Percentiles rank a stretch among this genome's conserved stretches.
phyloP scores from a whole-genome alignment of 2,329 filamentous ascomycete genomes.

The Fragosphaeria purpurea region DNA sequence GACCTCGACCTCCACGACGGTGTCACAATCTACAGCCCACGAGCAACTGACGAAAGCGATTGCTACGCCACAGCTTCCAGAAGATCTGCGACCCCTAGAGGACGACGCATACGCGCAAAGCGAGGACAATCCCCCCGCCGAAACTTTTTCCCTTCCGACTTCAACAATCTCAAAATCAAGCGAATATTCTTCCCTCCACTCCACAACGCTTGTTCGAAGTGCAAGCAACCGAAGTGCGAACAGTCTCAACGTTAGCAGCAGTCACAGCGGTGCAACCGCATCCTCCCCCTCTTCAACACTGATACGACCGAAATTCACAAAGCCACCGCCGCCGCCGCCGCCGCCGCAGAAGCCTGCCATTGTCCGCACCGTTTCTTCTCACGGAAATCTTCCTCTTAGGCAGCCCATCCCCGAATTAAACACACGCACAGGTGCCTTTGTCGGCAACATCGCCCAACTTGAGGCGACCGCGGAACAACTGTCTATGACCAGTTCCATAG shows the following conservation, averaged over 20 bases:
- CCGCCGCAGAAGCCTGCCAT: slow-evolving; percentile 26
- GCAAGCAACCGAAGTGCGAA: too few relatives aligned
- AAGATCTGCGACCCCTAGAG: too few relatives aligned
- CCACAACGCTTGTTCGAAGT: too few relatives aligned
- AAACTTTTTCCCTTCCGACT: neutral
- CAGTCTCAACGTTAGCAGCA: neutral
- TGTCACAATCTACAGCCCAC: neutral
- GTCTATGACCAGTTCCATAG: slow-evolving; percentile 65
- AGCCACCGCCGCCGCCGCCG: neutral
- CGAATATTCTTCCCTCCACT: too few relatives aligned
- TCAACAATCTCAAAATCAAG: neutral
- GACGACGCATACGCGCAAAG: neutral
- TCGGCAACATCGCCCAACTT: slow-evolving; percentile 60
- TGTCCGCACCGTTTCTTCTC: slow-evolving; percentile 37
- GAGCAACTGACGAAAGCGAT: too few relatives aligned
- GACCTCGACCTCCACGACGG: too few relatives aligned
- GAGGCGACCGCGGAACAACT: slow-evolving; percentile 68
- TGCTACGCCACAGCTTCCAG: too few relatives aligned
- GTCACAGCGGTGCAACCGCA: neutral
- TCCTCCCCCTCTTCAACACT: neutral
- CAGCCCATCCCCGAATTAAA: slow-evolving; percentile 55
- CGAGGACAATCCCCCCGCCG: neutral
- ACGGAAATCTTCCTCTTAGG: slow-evolving; percentile 34
- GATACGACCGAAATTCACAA: slow-evolving; percentile 7
- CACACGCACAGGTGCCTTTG: slow-evolving; percentile 50